phyloP scores from a whole-genome alignment of 305 asterid species.

The Withania somnifera region DNA sequence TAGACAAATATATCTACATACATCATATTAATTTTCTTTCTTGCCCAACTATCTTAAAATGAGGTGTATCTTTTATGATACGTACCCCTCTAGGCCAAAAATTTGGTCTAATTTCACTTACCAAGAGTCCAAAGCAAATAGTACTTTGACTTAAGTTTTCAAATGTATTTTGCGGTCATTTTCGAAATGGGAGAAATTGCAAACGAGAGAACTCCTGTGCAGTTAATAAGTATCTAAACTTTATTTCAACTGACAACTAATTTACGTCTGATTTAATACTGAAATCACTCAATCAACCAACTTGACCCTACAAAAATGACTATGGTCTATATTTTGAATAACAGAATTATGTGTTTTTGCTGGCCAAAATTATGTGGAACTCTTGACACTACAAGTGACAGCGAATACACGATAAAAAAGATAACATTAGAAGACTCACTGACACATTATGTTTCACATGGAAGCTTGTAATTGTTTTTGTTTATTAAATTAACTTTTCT shows the following conservation, averaged over 20 bases:
- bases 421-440: not conserved
- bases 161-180: not conserved
- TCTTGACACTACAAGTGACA: not conserved
- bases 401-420: too few species aligned
- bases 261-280: not conserved
- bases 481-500: not conserved
- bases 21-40: not conserved
- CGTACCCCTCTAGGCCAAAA: not conserved
- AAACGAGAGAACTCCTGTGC: not conserved
- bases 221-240: not conserved
- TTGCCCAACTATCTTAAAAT: not conserved
- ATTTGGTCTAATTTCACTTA: not conserved
- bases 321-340: not conserved
- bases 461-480: not conserved
- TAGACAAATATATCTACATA: not conserved
- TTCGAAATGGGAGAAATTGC: not conserved
- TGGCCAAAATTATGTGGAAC: not conserved
- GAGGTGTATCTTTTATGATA: not conserved
- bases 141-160: not conserved
- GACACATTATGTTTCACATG: not conserved
- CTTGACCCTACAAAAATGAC: not conserved
- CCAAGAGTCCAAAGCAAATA: not conserved
- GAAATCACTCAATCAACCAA: not conserved
- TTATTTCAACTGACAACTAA: not conserved
- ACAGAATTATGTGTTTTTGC: not conserved